Evolutionary conservation across 306 rosid genomes (phyloP).

Genomic region (Canavalia ensiformis): DNA sequence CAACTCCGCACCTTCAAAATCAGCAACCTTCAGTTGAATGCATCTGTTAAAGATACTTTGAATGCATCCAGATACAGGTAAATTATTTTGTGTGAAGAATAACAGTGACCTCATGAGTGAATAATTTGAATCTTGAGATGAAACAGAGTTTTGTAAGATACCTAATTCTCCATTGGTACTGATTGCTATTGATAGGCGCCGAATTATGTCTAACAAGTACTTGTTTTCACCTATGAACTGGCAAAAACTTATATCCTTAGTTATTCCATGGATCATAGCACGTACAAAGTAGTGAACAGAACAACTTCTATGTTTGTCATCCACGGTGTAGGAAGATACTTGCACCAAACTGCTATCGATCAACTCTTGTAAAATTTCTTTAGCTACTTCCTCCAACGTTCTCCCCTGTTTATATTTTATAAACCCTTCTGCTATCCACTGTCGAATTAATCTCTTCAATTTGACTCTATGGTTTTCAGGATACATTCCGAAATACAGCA

Average conservation of each 20-base stretch:
- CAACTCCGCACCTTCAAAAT: neutral
- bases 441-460: neutral
- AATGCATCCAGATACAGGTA: no score
- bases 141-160: neutral
- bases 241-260: neutral
- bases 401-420: neutral
- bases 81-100: neutral
- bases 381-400: conserved; percentile 28
- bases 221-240: neutral
- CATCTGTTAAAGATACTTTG: neutral
- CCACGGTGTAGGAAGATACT: neutral
- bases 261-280: neutral
- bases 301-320: neutral
- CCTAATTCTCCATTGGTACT: neutral
- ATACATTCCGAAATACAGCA: conserved; percentile 40
- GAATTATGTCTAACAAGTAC: accelerated
- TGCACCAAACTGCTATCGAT: conserved; percentile 22
- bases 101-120: neutral
- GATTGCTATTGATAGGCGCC: neutral
- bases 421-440: conserved; percentile 45
- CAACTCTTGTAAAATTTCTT: neutral
- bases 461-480: neutral
- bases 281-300: conserved; percentile 2
- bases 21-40: neutral
- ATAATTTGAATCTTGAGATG: neutral